phyloP scores from a whole-genome alignment of 2,329 filamentous ascomycete species.

The Daldinia eschscholtzii region DNA sequence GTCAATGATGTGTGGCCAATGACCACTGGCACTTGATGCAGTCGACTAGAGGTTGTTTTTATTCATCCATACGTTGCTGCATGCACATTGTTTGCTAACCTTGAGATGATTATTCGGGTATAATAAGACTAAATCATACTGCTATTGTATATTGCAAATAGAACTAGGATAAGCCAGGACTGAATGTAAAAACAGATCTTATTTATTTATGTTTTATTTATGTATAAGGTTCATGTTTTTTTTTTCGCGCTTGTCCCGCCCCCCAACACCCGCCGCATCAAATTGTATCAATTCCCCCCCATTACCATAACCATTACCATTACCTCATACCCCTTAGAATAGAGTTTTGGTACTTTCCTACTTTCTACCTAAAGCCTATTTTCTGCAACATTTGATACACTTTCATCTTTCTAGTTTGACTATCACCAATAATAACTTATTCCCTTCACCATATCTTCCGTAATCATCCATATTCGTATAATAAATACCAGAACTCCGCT shows the following conservation, averaged over 20 bases:
- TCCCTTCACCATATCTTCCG: background rate
- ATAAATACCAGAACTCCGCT: background rate
- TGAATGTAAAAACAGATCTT: constrained; percentile 7
- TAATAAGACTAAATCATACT: constrained; percentile 24
- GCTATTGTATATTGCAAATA: background rate
- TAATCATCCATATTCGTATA: constrained; percentile 14
- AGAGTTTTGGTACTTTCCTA: constrained; percentile 20
- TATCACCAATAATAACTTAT: constrained; percentile 1
- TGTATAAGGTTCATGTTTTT: constrained; percentile 14
- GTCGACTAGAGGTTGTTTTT: constrained; percentile 20
- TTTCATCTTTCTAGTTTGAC: background rate
- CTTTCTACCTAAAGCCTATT: constrained; percentile 14
- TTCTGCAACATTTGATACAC: background rate
- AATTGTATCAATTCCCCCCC: constrained; percentile 7
- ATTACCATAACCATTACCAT: constrained; percentile 2
- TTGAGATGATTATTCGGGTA: constrained; percentile 18
- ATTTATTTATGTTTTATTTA: too few species aligned
- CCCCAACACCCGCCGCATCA: constrained; percentile 21
- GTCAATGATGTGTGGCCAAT: constrained; percentile 19
- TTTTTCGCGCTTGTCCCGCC: constrained; percentile 19
- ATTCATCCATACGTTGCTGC: constrained; percentile 10
- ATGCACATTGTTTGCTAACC: constrained; percentile 11
- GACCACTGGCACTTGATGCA: constrained; percentile 40
- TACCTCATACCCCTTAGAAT: constrained; percentile 36
- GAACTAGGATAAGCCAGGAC: too few species aligned